These are phyloP conservation scores for Clonostachys solani DNA, from an alignment of 2,329 filamentous ascomycete species.

Conservation along the genomic window DNA sequence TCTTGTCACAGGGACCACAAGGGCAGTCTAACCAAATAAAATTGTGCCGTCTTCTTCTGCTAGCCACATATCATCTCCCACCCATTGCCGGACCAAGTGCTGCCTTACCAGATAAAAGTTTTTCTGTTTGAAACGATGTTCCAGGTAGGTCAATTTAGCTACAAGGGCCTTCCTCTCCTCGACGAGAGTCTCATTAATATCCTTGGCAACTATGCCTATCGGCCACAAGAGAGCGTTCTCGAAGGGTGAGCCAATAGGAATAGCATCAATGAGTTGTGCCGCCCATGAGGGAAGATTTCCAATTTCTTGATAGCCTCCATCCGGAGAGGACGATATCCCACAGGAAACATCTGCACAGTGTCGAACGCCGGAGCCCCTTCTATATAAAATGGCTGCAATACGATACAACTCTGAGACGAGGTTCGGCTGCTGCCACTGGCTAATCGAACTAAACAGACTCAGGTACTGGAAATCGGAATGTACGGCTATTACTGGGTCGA, in stretches of 20 bases:
- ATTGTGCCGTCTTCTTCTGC: too few species aligned
- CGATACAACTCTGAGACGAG: conserved; percentile 10
- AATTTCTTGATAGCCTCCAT: not conserved
- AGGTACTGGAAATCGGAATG: conserved; percentile 2
- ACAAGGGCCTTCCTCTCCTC: conserved; percentile 2
- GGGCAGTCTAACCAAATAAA: too few species aligned
- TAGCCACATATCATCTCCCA: too few species aligned
- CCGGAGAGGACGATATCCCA: not conserved
- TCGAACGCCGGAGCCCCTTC: conserved; percentile 3
- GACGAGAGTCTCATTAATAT: not conserved
- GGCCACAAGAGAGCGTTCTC: conserved; percentile 10
- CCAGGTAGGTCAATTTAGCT: conserved; percentile 2
- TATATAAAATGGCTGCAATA: conserved; percentile 7
- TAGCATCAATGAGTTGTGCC: conserved; percentile 3
- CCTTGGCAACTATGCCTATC: conserved; percentile 8
- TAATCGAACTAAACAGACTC: not conserved
- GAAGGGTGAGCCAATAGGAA: conserved; percentile 2
- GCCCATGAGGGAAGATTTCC: conserved; percentile 9
- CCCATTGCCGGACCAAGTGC: conserved; percentile 4
- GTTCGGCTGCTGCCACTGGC: not conserved
- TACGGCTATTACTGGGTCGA: not conserved
- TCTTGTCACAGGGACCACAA: too few species aligned
- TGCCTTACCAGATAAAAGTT: conserved; percentile 6
- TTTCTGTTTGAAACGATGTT: conserved; percentile 8
- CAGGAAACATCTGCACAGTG: not conserved